Base-by-base conservation (phyloP, 78 protist species). In the Dictyostelium discoideum region DNA sequence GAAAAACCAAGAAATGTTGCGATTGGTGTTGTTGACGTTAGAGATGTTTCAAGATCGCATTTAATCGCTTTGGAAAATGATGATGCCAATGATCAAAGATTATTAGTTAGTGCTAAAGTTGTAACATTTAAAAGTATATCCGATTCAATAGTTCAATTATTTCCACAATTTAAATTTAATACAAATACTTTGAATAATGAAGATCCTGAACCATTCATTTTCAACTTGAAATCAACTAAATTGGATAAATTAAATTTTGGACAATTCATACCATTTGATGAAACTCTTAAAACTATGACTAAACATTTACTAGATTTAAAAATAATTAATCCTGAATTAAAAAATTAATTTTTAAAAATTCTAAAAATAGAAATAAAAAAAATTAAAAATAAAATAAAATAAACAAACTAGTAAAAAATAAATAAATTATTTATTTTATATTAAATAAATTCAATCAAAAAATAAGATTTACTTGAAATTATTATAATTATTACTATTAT, bases 1-100 rank as follows among this genome's bases (percentile, higher is more conserved):
- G 37, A 44, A 48, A 20, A 7, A 24, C 32, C 32, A 48, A 14
- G 24, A 16, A 57, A 60, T 22, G 44, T 26, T 5, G n/a, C 20
- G 0, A 24, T 42, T 11, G 73, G 44, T 50, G 22, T 50, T n/a
- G 85, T 50, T 26, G 69, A 81, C 54, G 85, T 81, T 26, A 44
- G 69, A 50, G 85, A 81, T 81, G 85, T 81, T 22, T 60, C 73
- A 7, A 26, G 8, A 11, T 60, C 85, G 9, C 85, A 81, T 50
- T 10, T 81, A 20, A 20, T 81, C 5, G 60, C 39, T 40, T 24
- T 81, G 69, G 85, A 81, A 81, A 24, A 22, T 48, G 60, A 42
- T n/a, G 14, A 7, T 46, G 44, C 85, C 9, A 26, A 81, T 24
- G 26, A 50, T 48, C 20, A 42, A 42, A 44, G 85, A 81, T 39